Evolutionary conservation across 148 eudicot species (phyloP), one percentile per base, ranked within the genome.

Genomic region (Vaccinium darrowii): DNA sequence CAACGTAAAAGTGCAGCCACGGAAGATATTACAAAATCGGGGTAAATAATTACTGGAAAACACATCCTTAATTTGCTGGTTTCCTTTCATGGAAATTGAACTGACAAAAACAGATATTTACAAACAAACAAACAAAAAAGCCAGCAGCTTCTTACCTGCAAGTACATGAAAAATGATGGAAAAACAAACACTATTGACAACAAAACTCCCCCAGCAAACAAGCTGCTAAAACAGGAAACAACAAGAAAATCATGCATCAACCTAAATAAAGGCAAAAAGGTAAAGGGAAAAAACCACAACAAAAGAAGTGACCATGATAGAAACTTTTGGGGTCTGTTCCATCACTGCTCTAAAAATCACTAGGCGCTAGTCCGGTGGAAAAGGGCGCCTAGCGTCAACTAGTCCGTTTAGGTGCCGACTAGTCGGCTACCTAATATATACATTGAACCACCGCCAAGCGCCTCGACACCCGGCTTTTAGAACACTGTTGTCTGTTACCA

Each of bases 401-500:
- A 43, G 47, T 43, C 6, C 2, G 39, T 36, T 36, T 5, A 43
- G 47, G 2, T 43, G 47, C 7, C 47, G 47, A 43, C 47, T 43
- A 43, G 47, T 43, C 47, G 47, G 47, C 47, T 43, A 5, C 47
- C 47, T 43, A 43, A 43, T 43, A 43, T 43, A 43, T 43, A 7
- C 47, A 43, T 43, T 43, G 47, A 43, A 43, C 47, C 7, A 43
- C 47, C 6, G 47, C 5, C 47, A 5, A 43, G 47, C 5, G 47
- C 47, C 47, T 43, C 5, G 47, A 5, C 47, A 5, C 47, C 47
- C 47, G 6, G 6, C 47, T 43, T 43, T 43, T 43, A 43, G 6
- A 43, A 43, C 47, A 43, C 23, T 8, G 9, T 13, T 14, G 23
- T 65, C 57, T 25, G 25, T 84, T 91, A 91, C 92, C 93, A 93